phyloP scores from a whole-genome alignment of 2,329 filamentous ascomycete species.

The Apiospora sp. region DNA sequence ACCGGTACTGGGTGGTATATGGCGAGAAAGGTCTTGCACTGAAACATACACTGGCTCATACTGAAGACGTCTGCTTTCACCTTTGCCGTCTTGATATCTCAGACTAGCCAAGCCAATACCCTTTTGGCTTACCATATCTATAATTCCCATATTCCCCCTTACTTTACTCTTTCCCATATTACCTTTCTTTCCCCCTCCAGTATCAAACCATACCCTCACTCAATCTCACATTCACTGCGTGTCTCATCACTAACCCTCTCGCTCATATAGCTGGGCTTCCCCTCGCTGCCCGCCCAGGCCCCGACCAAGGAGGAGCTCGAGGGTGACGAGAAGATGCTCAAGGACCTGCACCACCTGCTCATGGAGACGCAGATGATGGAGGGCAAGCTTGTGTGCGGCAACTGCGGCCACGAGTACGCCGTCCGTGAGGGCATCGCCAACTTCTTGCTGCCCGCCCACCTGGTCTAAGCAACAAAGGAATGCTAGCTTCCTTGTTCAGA shows the following conservation, averaged over 20 bases:
- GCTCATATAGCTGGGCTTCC: conserved; percentile 75
- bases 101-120: neutral
- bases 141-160: neutral
- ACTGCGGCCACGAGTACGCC: conserved; percentile 92
- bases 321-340: conserved; percentile 72
- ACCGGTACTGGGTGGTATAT: no score
- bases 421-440: conserved; percentile 97
- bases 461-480: conserved; percentile 62
- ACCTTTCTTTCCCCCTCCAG: neutral
- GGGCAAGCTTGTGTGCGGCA: conserved; percentile 88
- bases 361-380: conserved; percentile 90
- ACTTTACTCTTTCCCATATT: neutral
- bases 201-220: neutral
- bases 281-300: conserved; percentile 70
- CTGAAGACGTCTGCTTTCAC: neutral
- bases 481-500: neutral
- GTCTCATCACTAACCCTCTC: neutral
- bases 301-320: conserved; percentile 69
- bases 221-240: neutral
- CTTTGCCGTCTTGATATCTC: neutral
- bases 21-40: neutral
- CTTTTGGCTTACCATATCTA: neutral
- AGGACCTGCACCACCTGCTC: conserved; percentile 81
- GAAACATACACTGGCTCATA: neutral
- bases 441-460: conserved; percentile 90